Evolutionary conservation across 257 asterid species (phyloP).

Genomic region (Salvia miltiorrhiza): DNA sequence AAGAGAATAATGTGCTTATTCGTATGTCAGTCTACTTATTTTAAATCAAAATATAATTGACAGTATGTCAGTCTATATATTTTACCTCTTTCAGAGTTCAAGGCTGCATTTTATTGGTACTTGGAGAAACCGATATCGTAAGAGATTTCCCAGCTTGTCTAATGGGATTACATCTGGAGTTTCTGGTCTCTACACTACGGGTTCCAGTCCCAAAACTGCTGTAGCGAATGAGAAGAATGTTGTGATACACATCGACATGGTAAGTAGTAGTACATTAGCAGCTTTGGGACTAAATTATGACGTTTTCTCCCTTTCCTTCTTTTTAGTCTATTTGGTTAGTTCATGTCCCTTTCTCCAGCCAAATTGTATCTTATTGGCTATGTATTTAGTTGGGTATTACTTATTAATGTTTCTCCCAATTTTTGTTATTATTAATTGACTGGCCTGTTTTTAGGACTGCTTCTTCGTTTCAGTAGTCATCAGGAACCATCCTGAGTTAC

Average conservation of each 20-base stretch:
- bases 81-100: slow-evolving; percentile 58
- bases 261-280: slow-evolving; percentile 26
- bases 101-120: slow-evolving; percentile 98
- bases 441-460: slow-evolving; percentile 62
- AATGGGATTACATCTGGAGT: slow-evolving; percentile 35
- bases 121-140: slow-evolving; percentile 94
- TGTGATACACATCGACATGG: slow-evolving; percentile 88
- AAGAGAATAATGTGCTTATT: too few species aligned
- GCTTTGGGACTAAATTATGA: background rate
- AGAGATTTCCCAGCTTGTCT: slow-evolving; percentile 55
- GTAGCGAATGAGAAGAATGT: slow-evolving; percentile 39
- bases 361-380: background rate
- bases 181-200: slow-evolving; percentile 23
- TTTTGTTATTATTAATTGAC: background rate
- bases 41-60: too few species aligned
- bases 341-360: background rate
- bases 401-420: background rate
- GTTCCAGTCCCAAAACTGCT: slow-evolving; percentile 30
- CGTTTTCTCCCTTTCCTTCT: slow-evolving; percentile 2
- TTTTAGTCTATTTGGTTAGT: slow-evolving; percentile 3
- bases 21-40: too few species aligned
- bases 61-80: too few species aligned
- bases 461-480: slow-evolving; percentile 90
- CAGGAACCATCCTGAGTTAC: slow-evolving; percentile 66
- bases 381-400: background rate